Percentiles rank a stretch among this genome's conserved stretches.
phyloP scores from a whole-genome alignment of 306 rosid genomes.

The Casuarina equisetifolia region DNA sequence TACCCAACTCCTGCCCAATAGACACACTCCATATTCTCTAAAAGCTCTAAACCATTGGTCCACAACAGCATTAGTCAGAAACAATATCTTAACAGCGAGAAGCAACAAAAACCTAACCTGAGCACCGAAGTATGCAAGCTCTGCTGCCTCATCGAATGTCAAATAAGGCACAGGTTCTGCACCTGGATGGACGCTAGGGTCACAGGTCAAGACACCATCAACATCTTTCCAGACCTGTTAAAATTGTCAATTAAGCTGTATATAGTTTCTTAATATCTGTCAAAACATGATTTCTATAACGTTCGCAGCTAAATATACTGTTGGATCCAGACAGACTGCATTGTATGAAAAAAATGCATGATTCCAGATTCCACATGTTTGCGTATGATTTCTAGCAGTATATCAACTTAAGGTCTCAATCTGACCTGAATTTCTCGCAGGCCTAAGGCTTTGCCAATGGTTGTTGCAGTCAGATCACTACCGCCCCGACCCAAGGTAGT shows the following conservation, averaged over 20 bases:
- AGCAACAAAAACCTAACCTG: conserved; percentile 54
- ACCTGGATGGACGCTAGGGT: conserved; percentile 64
- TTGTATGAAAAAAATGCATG: background rate
- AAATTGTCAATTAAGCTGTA: conserved; percentile 16
- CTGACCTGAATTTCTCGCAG: conserved; percentile 91
- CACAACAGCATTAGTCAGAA: background rate
- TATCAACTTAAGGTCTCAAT: background rate
- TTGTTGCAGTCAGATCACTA: conserved; percentile 96
- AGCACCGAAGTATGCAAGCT: conserved; percentile 98
- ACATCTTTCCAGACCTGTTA: conserved; percentile 99
- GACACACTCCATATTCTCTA: background rate
- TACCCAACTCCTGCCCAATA: background rate
- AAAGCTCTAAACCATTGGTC: background rate
- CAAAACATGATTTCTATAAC: background rate
- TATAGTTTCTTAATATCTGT: conserved; percentile 14
- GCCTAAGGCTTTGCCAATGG: conserved; percentile 89
- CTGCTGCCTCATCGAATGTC: conserved; percentile 98
- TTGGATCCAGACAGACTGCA: background rate
- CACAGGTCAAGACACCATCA: conserved; percentile 95
- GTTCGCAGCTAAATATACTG: background rate
- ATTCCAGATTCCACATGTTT: background rate
- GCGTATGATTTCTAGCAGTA: background rate
- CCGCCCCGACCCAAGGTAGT: conserved; percentile 97
- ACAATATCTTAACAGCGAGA: background rate
- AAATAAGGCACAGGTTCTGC: conserved; percentile 88